Conservation (phyloP, 2,329 filamentous ascomycete species). For the Mycocentrospora acerina region DNA sequence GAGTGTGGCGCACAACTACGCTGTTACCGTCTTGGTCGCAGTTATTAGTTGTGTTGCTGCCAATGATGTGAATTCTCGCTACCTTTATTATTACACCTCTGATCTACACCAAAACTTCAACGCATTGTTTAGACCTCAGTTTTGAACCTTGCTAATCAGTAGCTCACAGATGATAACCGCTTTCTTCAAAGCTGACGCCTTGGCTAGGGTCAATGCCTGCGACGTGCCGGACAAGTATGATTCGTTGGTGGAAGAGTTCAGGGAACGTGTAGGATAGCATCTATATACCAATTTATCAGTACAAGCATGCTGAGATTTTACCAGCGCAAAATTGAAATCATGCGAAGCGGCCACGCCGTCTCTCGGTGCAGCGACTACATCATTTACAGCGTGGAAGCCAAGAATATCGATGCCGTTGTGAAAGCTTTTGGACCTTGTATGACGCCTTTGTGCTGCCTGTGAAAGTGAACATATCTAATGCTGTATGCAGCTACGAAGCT, state of each 20-base stretch:
- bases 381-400: slow-evolving; percentile 97
- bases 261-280: slow-evolving; percentile 72
- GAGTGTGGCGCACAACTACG: slow-evolving; percentile 75
- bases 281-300: slow-evolving; percentile 42
- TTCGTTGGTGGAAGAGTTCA: slow-evolving; percentile 76
- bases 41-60: slow-evolving; percentile 63
- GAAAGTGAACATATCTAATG: slow-evolving; percentile 9
- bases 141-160: slow-evolving; percentile 35
- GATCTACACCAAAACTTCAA: slow-evolving; percentile 52
- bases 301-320: slow-evolving; percentile 47
- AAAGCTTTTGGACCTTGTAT: slow-evolving; percentile 90
- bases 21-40: slow-evolving; percentile 75
- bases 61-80: slow-evolving; percentile 99
- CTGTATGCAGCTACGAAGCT: slow-evolving; percentile 76
- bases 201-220: slow-evolving; percentile 84
- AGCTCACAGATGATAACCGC: slow-evolving; percentile 28
- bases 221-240: slow-evolving; percentile 89
- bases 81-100: slow-evolving; percentile 89
- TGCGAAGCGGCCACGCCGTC: slow-evolving; percentile 92
- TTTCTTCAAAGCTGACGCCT: slow-evolving; percentile 23
- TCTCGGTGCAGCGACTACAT: slow-evolving; percentile 97
- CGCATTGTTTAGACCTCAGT: slow-evolving; percentile 20
- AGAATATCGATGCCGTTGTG: slow-evolving; percentile 84
- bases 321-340: slow-evolving; percentile 80
- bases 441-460: slow-evolving; percentile 34